phyloP scores from a whole-genome alignment of 2,329 filamentous ascomycete species.

The Colletotrichum caudatum region DNA sequence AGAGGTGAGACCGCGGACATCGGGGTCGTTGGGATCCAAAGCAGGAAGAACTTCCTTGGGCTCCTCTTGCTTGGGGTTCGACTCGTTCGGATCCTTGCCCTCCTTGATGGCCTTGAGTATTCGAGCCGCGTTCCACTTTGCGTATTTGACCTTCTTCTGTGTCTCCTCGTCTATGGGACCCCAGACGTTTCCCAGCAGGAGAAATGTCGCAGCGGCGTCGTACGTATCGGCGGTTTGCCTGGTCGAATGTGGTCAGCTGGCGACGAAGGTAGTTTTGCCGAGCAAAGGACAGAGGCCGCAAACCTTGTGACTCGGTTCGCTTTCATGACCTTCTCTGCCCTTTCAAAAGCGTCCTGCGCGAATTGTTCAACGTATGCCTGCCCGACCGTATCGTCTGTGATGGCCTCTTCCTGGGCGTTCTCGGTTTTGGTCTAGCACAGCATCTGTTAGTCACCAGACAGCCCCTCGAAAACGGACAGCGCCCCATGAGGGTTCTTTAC shows the following conservation, averaged over 20 bases:
- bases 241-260: neutral
- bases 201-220: constrained; percentile 90
- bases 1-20: constrained; percentile 67
- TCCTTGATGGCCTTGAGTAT: constrained; percentile 93
- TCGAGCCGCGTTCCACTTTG: constrained; percentile 93
- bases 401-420: constrained; percentile 82
- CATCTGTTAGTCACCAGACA: constrained; percentile 31
- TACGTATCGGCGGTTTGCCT: constrained; percentile 96
- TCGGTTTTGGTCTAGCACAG: constrained; percentile 73
- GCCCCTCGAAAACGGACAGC: too few relatives aligned
- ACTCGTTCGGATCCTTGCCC: constrained; percentile 90
- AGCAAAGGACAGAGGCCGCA: accelerated
- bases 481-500: constrained; percentile 55
- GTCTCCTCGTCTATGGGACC: constrained; percentile 79
- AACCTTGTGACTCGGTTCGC: constrained; percentile 82
- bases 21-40: constrained; percentile 74
- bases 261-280: neutral
- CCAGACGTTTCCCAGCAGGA: constrained; percentile 91
- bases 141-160: constrained; percentile 90
- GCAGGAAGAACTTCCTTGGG: constrained; percentile 58
- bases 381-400: constrained; percentile 86
- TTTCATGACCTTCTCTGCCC: constrained; percentile 84
- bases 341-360: constrained; percentile 85
- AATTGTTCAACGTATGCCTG: constrained; percentile 97
- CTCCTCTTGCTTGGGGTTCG: constrained; percentile 79